Evolutionary conservation across 768 basidiomycete genomes (phyloP), one percentile per base, ranked within the genome.

Genomic region (Sarcodon aspratus): DNA sequence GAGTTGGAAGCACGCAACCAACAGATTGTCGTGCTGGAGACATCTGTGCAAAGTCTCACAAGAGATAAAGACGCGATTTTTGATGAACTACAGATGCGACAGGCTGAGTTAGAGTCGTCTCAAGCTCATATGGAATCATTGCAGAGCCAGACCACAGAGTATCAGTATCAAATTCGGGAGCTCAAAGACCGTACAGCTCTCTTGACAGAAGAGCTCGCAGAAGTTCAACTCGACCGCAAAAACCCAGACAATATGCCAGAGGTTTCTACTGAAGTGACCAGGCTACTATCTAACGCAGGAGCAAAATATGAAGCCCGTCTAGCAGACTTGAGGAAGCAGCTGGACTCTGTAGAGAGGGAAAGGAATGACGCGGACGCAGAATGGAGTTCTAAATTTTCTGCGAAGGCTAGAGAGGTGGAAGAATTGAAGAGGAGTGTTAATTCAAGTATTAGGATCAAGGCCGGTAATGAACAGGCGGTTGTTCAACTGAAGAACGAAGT

Each of bases 61-160:
- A 65, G 70, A 27, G 88, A 92, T 60, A 94, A 93, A 58, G 82
- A 80, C 55, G 62, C 69, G 9, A 75, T 91, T 53, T 98, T 97
- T 61, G 88, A 94, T 55, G 79, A 85, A 51, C 71, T 92, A 3
- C 92, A 98, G 64, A 58, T 85, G 44, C 82, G 88, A 32, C 91
- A 95, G 62, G 93, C 88, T 12, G 94, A 97, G 59, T 64, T 86
- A 9, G 96, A 99, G 65, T 85, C 87, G 1, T 78, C 82, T 5
- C 81, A 83, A 53, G 78, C 77, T 5, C 81, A 86, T 54, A 70
- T 83, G 2, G 89, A 92, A 55, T 75, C 75, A 1, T 64, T 92
- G 15, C 79, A 86, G 55, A 80, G 80, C 44, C 84, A 87, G 57
- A 83, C 81, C 44, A 79, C 82, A 2, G 96, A 99, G 60, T 69